Base-by-base conservation (phyloP, 2,329 filamentous ascomycete genomes). In the Microsporum audouinii region DNA sequence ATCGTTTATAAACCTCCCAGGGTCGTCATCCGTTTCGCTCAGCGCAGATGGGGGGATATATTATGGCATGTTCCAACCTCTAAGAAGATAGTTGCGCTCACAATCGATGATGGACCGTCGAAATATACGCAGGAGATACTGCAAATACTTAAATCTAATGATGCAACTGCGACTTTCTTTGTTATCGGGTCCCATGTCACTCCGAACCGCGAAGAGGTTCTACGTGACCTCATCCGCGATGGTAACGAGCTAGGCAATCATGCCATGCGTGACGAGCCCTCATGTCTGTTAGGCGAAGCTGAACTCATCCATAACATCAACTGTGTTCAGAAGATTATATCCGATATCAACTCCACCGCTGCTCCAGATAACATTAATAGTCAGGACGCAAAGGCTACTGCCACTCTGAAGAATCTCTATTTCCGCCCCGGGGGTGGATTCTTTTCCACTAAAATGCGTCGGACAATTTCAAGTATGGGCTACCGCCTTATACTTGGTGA, bases 401-500 rank as follows among this genome's bases (percentile, higher is more conserved):
- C 17, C 5, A 3, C 36, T 17, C 79, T 79, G 23, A 83, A 81
- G 65, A 27, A 34, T 6, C 23, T 47, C 2, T 92, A 87, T 73
- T 96, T 94, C 73, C 83, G 91, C 0, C 91, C 91, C 0, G 91
- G 91, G 0, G 91, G 87, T 0, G 91, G 91, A 12, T 86, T 95
- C 72, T 95, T 95, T 76, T 90, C 82, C 68, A 76, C 78, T 47
- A 73, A 82, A 17, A 91, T 95, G 84, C 79, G 88, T 14, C 69
- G 69, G 38, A 70, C 87, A 39, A 74, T 89, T 5, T 74, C 75
- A 38, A 77, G 75, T 58, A 70, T 90, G 63, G 86, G 85, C 2
- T 91, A 89, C 72, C 78, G 80, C 57, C 78, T 94, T 58, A 86
- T 91, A n/a, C 76, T 96, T 43, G 91, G 91, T 2, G 86, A 85